phyloP scores from a whole-genome alignment of 441 rosid genomes.

The Erysimum cheiri region DNA sequence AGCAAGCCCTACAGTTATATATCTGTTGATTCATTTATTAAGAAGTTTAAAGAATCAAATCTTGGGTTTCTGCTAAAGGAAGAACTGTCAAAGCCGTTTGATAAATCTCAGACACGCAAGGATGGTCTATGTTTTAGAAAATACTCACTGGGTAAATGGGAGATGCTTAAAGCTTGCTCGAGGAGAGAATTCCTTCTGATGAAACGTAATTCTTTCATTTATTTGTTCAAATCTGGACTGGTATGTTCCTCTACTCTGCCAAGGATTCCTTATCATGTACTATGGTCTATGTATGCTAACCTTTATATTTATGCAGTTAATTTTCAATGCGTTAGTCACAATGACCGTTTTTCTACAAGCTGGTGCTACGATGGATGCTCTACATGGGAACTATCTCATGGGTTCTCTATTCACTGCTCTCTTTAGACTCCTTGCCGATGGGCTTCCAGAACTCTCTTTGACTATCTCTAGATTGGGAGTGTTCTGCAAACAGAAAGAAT shows the following conservation, averaged over 20 bases:
- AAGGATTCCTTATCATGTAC: conserved; percentile 3
- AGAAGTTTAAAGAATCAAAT: conserved; percentile 47
- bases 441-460: conserved; percentile 61
- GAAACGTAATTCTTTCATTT: conserved; percentile 56
- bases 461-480: conserved; percentile 60
- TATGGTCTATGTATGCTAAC: conserved; percentile 8
- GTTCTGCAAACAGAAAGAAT: conserved; percentile 63
- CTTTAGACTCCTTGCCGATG: conserved; percentile 58
- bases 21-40: conserved; percentile 51
- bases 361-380: conserved; percentile 47
- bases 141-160: conserved; percentile 54
- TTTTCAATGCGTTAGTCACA: conserved; percentile 53
- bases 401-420: conserved; percentile 64
- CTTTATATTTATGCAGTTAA: conserved; percentile 52
- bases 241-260: conserved; percentile 31
- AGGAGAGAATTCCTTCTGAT: conserved; percentile 66
- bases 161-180: conserved; percentile 63
- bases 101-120: conserved; percentile 35
- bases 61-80: conserved; percentile 42
- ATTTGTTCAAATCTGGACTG: conserved; percentile 56
- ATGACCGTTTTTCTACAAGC: conserved; percentile 63
- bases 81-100: conserved; percentile 51
- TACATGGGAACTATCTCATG: conserved; percentile 56
- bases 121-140: conserved; percentile 48
- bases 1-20: conserved; percentile 51